These are phyloP conservation scores for Xylaria curta DNA, from an alignment of 495 filamentous ascomycete genomes.

Conservation along the genomic window DNA sequence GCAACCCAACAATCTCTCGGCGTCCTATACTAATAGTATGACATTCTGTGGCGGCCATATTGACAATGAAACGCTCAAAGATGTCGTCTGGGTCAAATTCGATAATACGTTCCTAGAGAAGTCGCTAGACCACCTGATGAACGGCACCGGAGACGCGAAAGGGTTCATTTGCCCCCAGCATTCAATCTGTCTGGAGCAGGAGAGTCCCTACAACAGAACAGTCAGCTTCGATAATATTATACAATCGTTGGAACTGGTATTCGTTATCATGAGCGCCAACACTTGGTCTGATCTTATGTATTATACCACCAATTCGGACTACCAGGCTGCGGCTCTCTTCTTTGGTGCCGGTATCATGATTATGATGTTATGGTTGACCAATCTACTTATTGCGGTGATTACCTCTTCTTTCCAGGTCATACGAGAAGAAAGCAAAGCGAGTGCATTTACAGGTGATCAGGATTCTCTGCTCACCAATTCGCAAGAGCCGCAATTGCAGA, in stretches of 20 bases:
- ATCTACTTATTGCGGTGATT: slow-evolving; percentile 96
- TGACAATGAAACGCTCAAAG: slow-evolving; percentile 59
- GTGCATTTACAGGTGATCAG: slow-evolving; percentile 80
- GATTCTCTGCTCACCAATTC: slow-evolving; percentile 50
- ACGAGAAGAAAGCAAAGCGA: slow-evolving; percentile 91
- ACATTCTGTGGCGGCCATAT: slow-evolving; percentile 89
- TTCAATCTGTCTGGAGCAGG: slow-evolving; percentile 79
- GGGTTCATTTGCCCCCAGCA: slow-evolving; percentile 89
- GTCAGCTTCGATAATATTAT: slow-evolving; percentile 95
- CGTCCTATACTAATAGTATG: slow-evolving; percentile 60
- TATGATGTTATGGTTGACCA: slow-evolving; percentile 95
- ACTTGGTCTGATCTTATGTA: slow-evolving; percentile 96
- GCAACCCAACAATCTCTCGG: slow-evolving; percentile 49
- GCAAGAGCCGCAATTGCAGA: slow-evolving; percentile 54
- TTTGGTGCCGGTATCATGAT: slow-evolving; percentile 89
- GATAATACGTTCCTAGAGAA: slow-evolving; percentile 19
- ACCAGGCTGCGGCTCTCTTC: slow-evolving; percentile 81
- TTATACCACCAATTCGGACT: slow-evolving; percentile 88
- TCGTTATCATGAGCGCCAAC: slow-evolving; percentile 97
- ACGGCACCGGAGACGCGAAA: slow-evolving; percentile 64
- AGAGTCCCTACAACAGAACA: slow-evolving; percentile 83
- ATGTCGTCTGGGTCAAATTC: slow-evolving; percentile 69
- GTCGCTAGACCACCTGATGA: slow-evolving; percentile 44
- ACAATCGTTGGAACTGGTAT: slow-evolving; percentile 92
- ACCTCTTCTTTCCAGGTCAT: slow-evolving; percentile 99